A percentile compares a stretch with the other conserved stretches of the same genome.
Conservation (phyloP, 139 green algal species). For the Tetratostichococcus sp. region DNA sequence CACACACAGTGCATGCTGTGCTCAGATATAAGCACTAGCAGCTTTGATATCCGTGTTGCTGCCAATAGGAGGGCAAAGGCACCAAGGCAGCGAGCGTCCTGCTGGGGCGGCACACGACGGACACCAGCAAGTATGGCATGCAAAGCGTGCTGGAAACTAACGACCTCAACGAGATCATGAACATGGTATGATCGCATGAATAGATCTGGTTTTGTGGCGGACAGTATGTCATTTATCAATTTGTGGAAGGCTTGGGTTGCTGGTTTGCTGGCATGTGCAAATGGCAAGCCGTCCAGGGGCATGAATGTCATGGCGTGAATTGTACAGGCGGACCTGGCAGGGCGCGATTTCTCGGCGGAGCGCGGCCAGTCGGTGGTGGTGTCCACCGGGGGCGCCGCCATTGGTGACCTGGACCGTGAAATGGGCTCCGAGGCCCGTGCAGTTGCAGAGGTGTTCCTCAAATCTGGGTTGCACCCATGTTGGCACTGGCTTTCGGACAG, state of each 20-base stretch:
- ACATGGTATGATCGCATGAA: constrained; percentile 56
- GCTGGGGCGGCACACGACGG: constrained; percentile 24
- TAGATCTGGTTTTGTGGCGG: too few relatives aligned
- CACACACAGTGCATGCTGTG: too few relatives aligned
- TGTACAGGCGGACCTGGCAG: constrained; percentile 77
- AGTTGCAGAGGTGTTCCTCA: constrained; percentile 14
- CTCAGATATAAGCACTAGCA: too few relatives aligned
- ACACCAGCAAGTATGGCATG: constrained; percentile 45
- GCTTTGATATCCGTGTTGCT: too few relatives aligned
- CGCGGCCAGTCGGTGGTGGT: constrained; percentile 60
- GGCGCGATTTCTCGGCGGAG: constrained; percentile 86
- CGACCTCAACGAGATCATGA: constrained; percentile 92
- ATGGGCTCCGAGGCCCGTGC: constrained; percentile 24
- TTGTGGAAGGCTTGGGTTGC: too few relatives aligned
- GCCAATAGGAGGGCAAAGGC: constrained; percentile 7
- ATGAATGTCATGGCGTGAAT: too few relatives aligned
- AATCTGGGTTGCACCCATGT: too few relatives aligned
- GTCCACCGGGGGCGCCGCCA: constrained; percentile 29
- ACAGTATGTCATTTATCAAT: too few relatives aligned
- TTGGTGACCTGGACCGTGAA: constrained; percentile 33
- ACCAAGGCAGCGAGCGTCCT: not conserved
- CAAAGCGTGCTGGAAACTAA: constrained; percentile 81
- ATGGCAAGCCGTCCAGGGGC: too few relatives aligned
- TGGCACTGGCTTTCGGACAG: too few relatives aligned
- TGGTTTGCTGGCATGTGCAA: too few relatives aligned